Base-by-base conservation (phyloP, 2,329 filamentous ascomycete genomes). In the Alternaria brassicae region DNA sequence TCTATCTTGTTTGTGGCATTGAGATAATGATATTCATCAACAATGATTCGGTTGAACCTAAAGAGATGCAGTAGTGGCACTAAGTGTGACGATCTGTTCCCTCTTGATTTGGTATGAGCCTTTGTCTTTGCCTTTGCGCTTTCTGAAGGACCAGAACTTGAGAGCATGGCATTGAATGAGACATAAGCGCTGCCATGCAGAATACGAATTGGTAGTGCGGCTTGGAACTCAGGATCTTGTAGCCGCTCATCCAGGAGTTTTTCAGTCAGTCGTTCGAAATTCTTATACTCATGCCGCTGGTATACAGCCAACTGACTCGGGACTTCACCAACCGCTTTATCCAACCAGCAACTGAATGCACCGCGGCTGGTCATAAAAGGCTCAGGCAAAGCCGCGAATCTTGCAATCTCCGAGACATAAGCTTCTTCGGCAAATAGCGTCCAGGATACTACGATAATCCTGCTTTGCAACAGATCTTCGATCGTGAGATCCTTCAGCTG, bases 21-120 rank as follows among this genome's bases (percentile, higher is more conserved):
- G 5, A 84, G 76, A 61, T 89, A 88, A 1, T 87, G 85, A 63
- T 86, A 89, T 63, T 91, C 88, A 60, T 91, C 88, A 1, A 89
- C 78, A 2, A 90, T 81, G 0, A 90, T 58, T 6, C 88, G 81
- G 54, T 84, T 84, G 70, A 86, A 90, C 2, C 78, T 72, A 68
- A 89, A 90, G 66, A 87, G 81, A 59, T 90, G 86, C 1, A 90
- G 68, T 0, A 86, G 45, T 41, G 71, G 71, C 1, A 66, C 45
- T 15, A 56, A 17, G 5, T 54, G 23, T 23, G 44, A 34, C 2
- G 44, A 34, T 7, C 7, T 47, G 6, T 34, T 13, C 15, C 0
- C 6, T 32, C 17, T 15, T 7, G 6, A 32, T n/a, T 17, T 30
- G 6, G 21, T 10, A 6, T 9, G 23, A 6, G 25, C 30, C 4